A percentile compares a stretch with the other conserved stretches of the same genome.
Evolutionary conservation across 495 filamentous ascomycete genomes (phyloP).

Genomic region (Penicillium bovifimosum): DNA sequence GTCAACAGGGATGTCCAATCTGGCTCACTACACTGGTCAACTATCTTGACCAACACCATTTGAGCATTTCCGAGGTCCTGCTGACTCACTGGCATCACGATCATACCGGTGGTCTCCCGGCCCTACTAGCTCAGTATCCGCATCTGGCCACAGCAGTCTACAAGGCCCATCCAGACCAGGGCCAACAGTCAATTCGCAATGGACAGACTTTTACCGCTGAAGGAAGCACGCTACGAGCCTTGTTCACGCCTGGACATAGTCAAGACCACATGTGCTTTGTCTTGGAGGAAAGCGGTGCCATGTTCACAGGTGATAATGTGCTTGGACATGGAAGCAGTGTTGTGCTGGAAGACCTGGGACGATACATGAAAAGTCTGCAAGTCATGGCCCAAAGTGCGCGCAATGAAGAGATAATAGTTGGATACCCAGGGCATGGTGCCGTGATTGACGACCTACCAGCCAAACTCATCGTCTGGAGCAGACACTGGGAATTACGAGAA

Average conservation of each 20-base stretch:
- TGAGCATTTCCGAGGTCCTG: conserved; percentile 51
- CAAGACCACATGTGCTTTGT: conserved; percentile 47
- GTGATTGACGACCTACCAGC: conserved; percentile 29
- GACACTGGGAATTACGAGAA: conserved; percentile 33
- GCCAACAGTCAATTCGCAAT: conserved; percentile 41
- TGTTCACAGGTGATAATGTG: conserved; percentile 79
- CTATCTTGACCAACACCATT: conserved; percentile 22
- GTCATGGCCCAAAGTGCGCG: conserved; percentile 28
- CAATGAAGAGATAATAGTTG: conserved; percentile 21
- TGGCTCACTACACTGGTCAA: conserved; percentile 29
- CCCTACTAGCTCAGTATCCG: conserved; percentile 53
- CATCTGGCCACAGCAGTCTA: conserved; percentile 26
- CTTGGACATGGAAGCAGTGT: conserved; percentile 37
- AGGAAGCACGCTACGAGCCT: conserved; percentile 36
- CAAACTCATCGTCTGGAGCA: conserved; percentile 28
- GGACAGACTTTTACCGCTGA: conserved; percentile 36
- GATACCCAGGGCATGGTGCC: conserved; percentile 42
- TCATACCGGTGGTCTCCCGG: conserved; percentile 64
- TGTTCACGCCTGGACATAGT: conserved; percentile 40
- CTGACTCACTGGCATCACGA: conserved; percentile 84
- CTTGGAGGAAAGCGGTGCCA: conserved; percentile 56
- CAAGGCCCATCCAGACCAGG: conserved; percentile 42
- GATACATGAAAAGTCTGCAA: conserved; percentile 32
- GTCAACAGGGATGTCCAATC: conserved; percentile 26
- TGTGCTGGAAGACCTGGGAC: conserved; percentile 31